Percentiles rank a stretch among this genome's conserved stretches.
These are phyloP conservation scores for Fraxinus albicans DNA, from an alignment of 305 asterid genomes.

Conservation along the genomic window DNA sequence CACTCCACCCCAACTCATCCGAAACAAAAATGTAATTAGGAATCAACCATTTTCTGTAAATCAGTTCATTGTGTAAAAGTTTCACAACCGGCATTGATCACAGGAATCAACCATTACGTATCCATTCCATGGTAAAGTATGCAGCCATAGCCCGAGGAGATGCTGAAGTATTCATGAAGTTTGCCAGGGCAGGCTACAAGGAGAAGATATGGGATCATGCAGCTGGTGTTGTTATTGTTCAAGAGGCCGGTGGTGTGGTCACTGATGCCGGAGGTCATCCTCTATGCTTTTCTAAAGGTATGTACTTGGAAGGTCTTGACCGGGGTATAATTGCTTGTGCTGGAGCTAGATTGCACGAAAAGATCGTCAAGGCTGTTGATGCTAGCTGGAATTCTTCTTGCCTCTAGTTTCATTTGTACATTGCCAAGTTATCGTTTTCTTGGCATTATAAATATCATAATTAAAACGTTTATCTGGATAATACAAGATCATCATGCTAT, in stretches of 20 bases:
- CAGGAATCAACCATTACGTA: constrained; percentile 77
- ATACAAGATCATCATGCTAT: not conserved
- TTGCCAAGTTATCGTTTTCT: not conserved
- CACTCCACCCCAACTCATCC: not conserved
- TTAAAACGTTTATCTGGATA: not conserved
- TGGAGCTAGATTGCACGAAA: constrained; percentile 64
- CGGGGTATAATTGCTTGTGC: constrained; percentile 76
- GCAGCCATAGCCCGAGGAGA: constrained; percentile 91
- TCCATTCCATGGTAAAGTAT: constrained; percentile 78
- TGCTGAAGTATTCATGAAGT: constrained; percentile 83
- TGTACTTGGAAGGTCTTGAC: constrained; percentile 77
- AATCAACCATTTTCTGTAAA: not conserved
- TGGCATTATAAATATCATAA: not conserved
- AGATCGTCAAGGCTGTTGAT: constrained; percentile 64
- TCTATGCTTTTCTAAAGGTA: constrained; percentile 70
- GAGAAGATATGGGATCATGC: constrained; percentile 98
- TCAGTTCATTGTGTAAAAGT: not conserved
- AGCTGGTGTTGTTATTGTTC: constrained; percentile 76
- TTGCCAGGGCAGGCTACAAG: constrained; percentile 70
- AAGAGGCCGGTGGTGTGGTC: constrained; percentile 87
- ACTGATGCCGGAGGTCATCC: constrained; percentile 78
- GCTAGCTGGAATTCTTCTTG: constrained; percentile 86
- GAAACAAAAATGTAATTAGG: too few species aligned
- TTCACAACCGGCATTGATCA: constrained; percentile 8
- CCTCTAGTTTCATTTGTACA: constrained; percentile 35